A percentile compares a stretch with the other conserved stretches of the same genome.
Evolutionary conservation across 495 filamentous ascomycete species (phyloP).

Genomic region (Hypoxylon rickii): DNA sequence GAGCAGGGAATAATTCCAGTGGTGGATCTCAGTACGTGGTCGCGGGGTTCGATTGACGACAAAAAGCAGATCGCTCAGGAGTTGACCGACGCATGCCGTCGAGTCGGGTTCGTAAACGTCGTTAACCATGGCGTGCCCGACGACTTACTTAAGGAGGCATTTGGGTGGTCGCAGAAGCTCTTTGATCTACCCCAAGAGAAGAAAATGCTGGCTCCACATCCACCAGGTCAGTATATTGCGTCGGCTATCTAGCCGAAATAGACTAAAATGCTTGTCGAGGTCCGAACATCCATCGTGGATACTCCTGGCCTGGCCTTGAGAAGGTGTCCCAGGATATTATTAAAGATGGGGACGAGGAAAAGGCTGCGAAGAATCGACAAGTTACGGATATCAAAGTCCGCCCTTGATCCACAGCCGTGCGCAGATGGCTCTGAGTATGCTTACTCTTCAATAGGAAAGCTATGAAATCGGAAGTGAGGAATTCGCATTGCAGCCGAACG

Average conservation of each 20-base stretch:
- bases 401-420: neutral
- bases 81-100: conserved; percentile 57
- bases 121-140: conserved; percentile 58
- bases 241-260: no score
- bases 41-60: conserved; percentile 33
- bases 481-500: conserved; percentile 61
- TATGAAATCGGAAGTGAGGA: conserved; percentile 69
- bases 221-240: conserved; percentile 56
- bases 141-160: conserved; percentile 55
- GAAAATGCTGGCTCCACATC: conserved; percentile 63
- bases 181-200: conserved; percentile 41
- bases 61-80: conserved; percentile 51
- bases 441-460: conserved; percentile 54
- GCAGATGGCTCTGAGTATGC: neutral
- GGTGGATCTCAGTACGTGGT: conserved; percentile 56
- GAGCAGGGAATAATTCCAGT: conserved; percentile 49
- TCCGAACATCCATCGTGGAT: conserved; percentile 59
- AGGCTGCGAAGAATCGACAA: conserved; percentile 37
- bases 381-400: conserved; percentile 51
- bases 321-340: conserved; percentile 66
- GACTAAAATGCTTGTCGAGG: conserved; percentile 14
- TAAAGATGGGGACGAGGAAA: conserved; percentile 48
- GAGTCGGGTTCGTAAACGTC: conserved; percentile 65
- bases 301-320: conserved; percentile 67
- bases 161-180: conserved; percentile 54